A percentile compares a stretch with the other conserved stretches of the same genome.
Evolutionary conservation across 2,329 filamentous ascomycete species (phyloP).

Genomic region (Hirsutella thompsonii): DNA sequence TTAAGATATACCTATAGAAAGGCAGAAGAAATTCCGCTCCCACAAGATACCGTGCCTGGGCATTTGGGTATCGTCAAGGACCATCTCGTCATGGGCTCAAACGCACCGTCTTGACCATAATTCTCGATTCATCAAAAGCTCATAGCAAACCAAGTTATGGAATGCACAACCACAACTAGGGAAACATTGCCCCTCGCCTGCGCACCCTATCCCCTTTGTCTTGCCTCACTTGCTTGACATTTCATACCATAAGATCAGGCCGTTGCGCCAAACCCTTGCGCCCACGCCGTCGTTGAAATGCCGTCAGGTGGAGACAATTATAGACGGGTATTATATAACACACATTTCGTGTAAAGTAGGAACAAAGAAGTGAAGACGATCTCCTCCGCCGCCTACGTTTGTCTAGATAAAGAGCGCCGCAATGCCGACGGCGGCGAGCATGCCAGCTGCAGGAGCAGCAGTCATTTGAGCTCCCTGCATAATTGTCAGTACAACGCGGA

Average conservation of each 20-base stretch:
- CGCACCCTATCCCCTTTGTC: too few species aligned
- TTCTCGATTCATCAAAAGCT: conserved; percentile 1
- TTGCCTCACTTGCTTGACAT: conserved; percentile 14
- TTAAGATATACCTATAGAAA: conserved; percentile 11
- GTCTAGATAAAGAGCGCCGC: conserved; percentile 35
- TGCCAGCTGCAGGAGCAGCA: conserved; percentile 29
- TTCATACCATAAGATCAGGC: conserved; percentile 13
- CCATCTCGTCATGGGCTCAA: background rate
- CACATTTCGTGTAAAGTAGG: conserved; percentile 21
- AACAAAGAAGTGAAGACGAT: conserved; percentile 11
- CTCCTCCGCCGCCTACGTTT: conserved; percentile 9
- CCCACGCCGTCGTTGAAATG: conserved; percentile 12
- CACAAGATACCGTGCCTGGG: conserved; percentile 9
- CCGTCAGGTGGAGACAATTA: conserved; percentile 13
- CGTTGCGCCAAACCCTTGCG: conserved; percentile 8
- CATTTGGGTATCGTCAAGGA: conserved; percentile 10
- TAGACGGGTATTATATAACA: conserved; percentile 29
- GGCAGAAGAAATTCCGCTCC: conserved; percentile 14
- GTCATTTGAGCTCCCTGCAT: conserved; percentile 26
- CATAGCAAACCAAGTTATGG: conserved; percentile 8
- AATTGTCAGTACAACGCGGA: too few species aligned
- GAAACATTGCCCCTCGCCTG: conserved; percentile 21
- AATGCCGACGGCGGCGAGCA: conserved; percentile 35
- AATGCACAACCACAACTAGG: conserved; percentile 17
- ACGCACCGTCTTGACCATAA: background rate